Evolutionary conservation across 2,329 filamentous ascomycete genomes (phyloP), one percentile per base, ranked within the genome.

Genomic region (Kalmusia sp.): DNA sequence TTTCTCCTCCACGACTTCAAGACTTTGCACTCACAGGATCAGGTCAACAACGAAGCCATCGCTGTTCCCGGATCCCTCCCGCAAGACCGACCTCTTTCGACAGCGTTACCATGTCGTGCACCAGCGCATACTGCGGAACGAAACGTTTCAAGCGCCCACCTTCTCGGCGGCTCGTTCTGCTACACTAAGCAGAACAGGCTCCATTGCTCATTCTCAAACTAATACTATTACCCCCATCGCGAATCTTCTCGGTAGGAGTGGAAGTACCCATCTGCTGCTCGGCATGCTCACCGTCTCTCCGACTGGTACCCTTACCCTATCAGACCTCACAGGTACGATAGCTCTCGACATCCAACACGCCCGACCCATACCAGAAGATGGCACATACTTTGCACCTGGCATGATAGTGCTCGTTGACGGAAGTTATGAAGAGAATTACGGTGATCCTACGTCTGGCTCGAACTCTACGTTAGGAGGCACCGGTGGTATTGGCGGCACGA

Each of bases 341-440:
- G 82, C 86, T 2, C 80, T 99, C 1, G 92, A 98, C 62, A 77
- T 98, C 9, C 84, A 87, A 17, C 89, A 93, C 67, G 91, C 93
- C 0, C 86, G 87, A 19, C 86, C 90, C 12, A 88, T 97, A 50
- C 93, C 93, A 0, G 87, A 92, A 55, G 88, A 93, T 68, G 92
- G 91, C 21, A 89, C 91, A 3, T 99, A 92, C 89, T 97, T 97
- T 69, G 87, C 89, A 4, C 93, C 95, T 0, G 96, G 96, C 3
- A 98, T 98, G 92, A 90, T 99, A 41, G 90, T 98, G 3, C 82
- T 99, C 0, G 86, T 97, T 0, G 95, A 99, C 66, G 95, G 95
- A 6, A 87, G 93, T n/a, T 99, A 99, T 68, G 92, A 96, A 71
- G 95, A 98, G 72, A 92, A 96, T 64, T 91, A 92, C 56, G 84